A percentile compares a stretch with the other conserved stretches of the same genome.
phyloP scores from a whole-genome alignment of 116 monocot species.

The Posidonia oceanica region DNA sequence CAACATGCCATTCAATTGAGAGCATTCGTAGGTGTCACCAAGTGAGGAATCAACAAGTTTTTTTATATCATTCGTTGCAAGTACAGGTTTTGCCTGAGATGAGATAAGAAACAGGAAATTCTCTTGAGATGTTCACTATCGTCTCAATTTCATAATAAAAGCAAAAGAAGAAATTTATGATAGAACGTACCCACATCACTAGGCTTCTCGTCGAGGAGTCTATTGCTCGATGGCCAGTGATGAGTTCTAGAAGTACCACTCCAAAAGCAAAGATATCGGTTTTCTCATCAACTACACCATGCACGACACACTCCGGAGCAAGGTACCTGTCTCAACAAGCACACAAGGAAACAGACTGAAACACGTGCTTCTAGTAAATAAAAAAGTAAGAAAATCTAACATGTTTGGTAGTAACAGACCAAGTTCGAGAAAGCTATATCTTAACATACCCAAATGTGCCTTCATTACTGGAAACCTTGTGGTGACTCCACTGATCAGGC shows the following conservation, averaged over 20 bases:
- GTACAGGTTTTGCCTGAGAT: slow-evolving; percentile 47
- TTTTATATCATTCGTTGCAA: slow-evolving; percentile 21
- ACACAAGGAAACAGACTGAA: neutral
- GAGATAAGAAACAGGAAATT: neutral
- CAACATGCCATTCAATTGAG: slow-evolving; percentile 15
- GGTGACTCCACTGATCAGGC: slow-evolving; percentile 78
- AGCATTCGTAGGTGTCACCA: slow-evolving; percentile 15
- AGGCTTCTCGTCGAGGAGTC: slow-evolving; percentile 58
- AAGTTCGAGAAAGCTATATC: neutral
- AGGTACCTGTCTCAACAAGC: slow-evolving; percentile 47
- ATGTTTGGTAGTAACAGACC: neutral
- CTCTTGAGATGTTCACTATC: neutral
- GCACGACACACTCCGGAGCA: slow-evolving; percentile 90
- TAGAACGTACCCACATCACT: slow-evolving; percentile 48
- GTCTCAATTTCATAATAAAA: neutral
- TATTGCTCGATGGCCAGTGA: slow-evolving; percentile 62
- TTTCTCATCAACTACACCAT: slow-evolving; percentile 86
- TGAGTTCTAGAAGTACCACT: slow-evolving; percentile 68
- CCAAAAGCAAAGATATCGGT: slow-evolving; percentile 92
- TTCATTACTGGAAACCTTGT: slow-evolving; percentile 55
- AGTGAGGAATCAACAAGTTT: slow-evolving; percentile 38
- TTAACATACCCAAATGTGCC: slow-evolving; percentile 75
- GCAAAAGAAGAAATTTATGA: neutral
- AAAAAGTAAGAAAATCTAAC: no score
- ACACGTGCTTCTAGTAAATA: no score